phyloP scores from a whole-genome alignment of 352 stramenopile genomes.

The Phytophthora vignae region DNA sequence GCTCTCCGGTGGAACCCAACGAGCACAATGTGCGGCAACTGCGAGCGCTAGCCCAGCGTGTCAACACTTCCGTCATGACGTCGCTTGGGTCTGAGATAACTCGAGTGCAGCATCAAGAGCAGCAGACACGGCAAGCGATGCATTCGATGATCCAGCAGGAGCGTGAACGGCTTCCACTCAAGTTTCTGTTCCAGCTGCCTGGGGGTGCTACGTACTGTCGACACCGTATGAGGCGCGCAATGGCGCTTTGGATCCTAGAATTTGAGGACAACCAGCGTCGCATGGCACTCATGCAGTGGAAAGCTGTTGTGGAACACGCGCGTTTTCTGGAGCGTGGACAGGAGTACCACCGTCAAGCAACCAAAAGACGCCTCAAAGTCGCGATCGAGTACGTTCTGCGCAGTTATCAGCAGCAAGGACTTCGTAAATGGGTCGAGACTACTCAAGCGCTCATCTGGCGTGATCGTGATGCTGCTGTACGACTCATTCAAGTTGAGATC shows the following conservation, averaged over 20 bases:
- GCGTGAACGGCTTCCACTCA: slow-evolving; percentile 70
- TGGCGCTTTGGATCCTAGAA: slow-evolving; percentile 73
- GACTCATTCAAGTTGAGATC: slow-evolving; percentile 63
- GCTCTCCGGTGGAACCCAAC: slow-evolving; percentile 65
- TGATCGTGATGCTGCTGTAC: slow-evolving; percentile 55
- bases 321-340: slow-evolving; percentile 64
- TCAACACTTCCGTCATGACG: slow-evolving; percentile 60
- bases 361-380: slow-evolving; percentile 64
- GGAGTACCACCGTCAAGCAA: slow-evolving; percentile 68
- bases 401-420: slow-evolving; percentile 68
- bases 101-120: slow-evolving; percentile 49
- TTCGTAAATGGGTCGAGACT: slow-evolving; percentile 62
- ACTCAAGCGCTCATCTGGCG: slow-evolving; percentile 70
- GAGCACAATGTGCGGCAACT: slow-evolving; percentile 51
- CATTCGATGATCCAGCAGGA: slow-evolving; percentile 64
- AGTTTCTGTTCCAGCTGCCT: slow-evolving; percentile 84
- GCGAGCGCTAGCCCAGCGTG: slow-evolving; percentile 46
- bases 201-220: slow-evolving; percentile 80
- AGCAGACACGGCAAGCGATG: slow-evolving; percentile 47
- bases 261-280: slow-evolving; percentile 84
- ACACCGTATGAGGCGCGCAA: slow-evolving; percentile 70
- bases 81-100: slow-evolving; percentile 55
- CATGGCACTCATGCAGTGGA: slow-evolving; percentile 82
- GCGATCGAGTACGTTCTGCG: slow-evolving; percentile 76
- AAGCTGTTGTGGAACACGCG: slow-evolving; percentile 71